These are phyloP conservation scores for Aspergillus sp. DNA, from an alignment of 2,329 filamentous ascomycete species.

Conservation along the genomic window DNA sequence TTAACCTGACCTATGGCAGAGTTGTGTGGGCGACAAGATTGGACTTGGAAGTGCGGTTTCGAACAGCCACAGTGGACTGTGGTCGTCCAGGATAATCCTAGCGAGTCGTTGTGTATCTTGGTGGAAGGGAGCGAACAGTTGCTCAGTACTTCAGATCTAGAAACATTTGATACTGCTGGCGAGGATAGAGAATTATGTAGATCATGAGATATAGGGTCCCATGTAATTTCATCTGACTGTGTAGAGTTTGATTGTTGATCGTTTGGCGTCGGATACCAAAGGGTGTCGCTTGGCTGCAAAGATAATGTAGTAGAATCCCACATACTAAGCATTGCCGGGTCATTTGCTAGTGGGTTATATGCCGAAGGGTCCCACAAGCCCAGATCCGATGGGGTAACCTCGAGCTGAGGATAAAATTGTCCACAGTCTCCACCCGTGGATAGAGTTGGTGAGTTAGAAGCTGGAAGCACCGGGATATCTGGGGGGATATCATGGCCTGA, in stretches of 20 bases:
- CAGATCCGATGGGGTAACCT: background rate
- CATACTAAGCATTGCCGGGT: background rate
- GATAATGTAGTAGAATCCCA: slow-evolving; percentile 7
- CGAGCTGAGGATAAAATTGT: background rate
- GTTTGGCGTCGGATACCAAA: background rate
- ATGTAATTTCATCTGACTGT: background rate
- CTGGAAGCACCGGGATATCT: background rate
- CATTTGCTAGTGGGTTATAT: background rate
- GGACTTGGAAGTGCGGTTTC: slow-evolving; percentile 16
- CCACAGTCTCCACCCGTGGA: background rate
- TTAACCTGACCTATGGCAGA: slow-evolving; percentile 6
- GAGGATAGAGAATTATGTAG: background rate
- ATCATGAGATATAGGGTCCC: background rate
- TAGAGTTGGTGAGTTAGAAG: background rate
- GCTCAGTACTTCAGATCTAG: background rate
- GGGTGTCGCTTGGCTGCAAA: background rate
- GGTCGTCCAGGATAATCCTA: slow-evolving; percentile 11
- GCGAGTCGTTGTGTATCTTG: background rate
- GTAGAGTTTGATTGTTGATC: background rate
- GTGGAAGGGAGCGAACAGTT: slow-evolving; percentile 6
- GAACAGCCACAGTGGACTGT: slow-evolving; percentile 17
- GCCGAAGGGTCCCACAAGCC: slow-evolving; percentile 4
- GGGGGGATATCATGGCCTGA: background rate
- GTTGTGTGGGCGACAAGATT: slow-evolving; percentile 1
- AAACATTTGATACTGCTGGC: background rate